These are phyloP conservation scores for Solanum chmielewskii DNA, from an alignment of 257 asterid genomes.

Conservation along the genomic window DNA sequence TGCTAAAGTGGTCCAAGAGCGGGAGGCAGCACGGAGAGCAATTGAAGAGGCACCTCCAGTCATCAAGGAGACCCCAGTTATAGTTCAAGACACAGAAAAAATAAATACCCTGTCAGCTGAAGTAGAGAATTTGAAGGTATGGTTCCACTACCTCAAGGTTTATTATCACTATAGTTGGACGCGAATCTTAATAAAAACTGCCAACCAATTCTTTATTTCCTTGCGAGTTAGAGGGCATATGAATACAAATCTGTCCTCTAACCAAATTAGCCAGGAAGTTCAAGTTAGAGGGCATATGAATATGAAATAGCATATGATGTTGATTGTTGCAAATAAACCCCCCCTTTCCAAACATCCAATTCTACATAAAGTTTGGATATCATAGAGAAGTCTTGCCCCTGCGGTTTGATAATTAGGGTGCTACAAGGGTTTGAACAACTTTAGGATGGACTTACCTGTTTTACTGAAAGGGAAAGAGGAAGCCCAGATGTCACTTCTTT, in stretches of 20 bases:
- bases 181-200: neutral
- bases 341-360: neutral
- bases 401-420: neutral
- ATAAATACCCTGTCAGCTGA: constrained; percentile 76
- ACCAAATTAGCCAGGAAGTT: neutral
- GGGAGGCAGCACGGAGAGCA: constrained; percentile 84
- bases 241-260: neutral
- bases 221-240: neutral
- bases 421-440: neutral
- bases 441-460: neutral
- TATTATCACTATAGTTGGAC: neutral
- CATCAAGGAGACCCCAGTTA: constrained; percentile 90
- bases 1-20: constrained; percentile 67
- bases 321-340: neutral
- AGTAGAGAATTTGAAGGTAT: constrained; percentile 72
- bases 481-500: neutral
- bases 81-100: constrained; percentile 82
- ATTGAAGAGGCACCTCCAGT: constrained; percentile 98
- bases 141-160: neutral
- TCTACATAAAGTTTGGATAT: neutral
- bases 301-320: neutral
- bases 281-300: neutral
- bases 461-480: neutral
- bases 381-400: neutral
- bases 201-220: neutral